A percentile compares a stretch with the other conserved stretches of the same genome.
Evolutionary conservation across 2,329 filamentous ascomycete genomes (phyloP).

Genomic region (Epichloe uncinata): DNA sequence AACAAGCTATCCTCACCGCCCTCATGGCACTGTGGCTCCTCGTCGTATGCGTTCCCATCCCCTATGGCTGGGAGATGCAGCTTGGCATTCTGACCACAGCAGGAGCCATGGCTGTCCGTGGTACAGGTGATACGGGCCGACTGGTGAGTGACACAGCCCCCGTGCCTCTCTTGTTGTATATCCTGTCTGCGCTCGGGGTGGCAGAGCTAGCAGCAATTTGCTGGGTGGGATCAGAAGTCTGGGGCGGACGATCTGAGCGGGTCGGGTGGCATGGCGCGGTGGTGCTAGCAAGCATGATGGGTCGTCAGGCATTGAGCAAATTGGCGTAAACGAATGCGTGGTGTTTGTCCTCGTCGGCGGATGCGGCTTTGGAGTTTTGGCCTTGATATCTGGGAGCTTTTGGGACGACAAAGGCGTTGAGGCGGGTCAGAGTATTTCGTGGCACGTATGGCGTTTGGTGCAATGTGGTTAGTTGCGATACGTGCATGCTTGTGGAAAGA

Average conservation of each 20-base stretch:
- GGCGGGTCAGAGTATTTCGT: too few species aligned
- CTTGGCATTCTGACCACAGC: conserved; percentile 15
- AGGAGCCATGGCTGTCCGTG: conserved; percentile 17
- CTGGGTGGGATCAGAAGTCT: conserved; percentile 20
- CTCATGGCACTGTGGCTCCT: conserved; percentile 17
- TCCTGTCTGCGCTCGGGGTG: conserved; percentile 16
- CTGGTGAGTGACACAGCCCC: conserved; percentile 5
- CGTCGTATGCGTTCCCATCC: conserved; percentile 9
- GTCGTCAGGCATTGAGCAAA: conserved; percentile 12
- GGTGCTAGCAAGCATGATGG: conserved; percentile 19
- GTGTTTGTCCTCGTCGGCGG: background rate
- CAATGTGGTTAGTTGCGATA: too few species aligned
- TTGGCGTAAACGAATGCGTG: background rate
- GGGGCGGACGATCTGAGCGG: conserved; percentile 11
- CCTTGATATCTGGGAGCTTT: too few species aligned
- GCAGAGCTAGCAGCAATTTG: conserved; percentile 20
- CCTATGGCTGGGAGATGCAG: conserved; percentile 16
- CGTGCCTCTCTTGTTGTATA: conserved; percentile 9
- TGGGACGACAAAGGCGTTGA: too few species aligned
- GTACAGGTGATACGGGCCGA: conserved; percentile 15
- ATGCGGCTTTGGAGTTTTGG: too few species aligned
- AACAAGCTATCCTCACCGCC: conserved; percentile 11
- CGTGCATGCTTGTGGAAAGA: too few species aligned
- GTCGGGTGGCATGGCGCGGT: conserved; percentile 16
- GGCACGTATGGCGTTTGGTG: too few species aligned